These are phyloP conservation scores for Xylaria sp. DNA, from an alignment of 2,329 filamentous ascomycete species.

Conservation along the genomic window DNA sequence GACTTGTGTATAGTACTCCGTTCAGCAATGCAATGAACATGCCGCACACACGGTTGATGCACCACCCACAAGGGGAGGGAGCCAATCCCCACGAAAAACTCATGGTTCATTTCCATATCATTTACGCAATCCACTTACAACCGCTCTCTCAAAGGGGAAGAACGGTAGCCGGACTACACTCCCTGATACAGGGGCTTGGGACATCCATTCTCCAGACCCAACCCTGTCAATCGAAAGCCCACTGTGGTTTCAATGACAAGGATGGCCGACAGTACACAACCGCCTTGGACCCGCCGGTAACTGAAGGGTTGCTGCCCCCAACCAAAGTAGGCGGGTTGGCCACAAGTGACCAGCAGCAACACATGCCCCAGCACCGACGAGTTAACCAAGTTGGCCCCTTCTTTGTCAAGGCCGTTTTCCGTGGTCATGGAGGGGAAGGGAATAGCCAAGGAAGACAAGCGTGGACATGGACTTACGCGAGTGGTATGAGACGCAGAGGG, in stretches of 20 bases:
- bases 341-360: slow-evolving; percentile 4
- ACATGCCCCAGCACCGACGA: slow-evolving; percentile 8
- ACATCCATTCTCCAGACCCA: slow-evolving; percentile 3
- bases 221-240: slow-evolving; percentile 5
- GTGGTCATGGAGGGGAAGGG: not conserved
- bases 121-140: slow-evolving; percentile 4
- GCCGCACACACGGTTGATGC: not conserved
- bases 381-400: not conserved
- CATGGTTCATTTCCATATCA: not conserved
- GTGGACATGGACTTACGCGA: slow-evolving; percentile 6
- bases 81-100: not conserved
- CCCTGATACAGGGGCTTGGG: slow-evolving; percentile 1
- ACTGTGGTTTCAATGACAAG: slow-evolving; percentile 9
- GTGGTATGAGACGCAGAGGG: not conserved
- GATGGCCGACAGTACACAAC: slow-evolving; percentile 4
- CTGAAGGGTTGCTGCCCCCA: slow-evolving; percentile 11
- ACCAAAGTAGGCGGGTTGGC: slow-evolving; percentile 13
- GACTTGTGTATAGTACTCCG: slow-evolving; percentile 6
- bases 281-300: not conserved
- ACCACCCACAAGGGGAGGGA: too few relatives aligned
- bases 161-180: slow-evolving; percentile 1
- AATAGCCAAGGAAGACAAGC: slow-evolving; percentile 4
- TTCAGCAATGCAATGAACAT: slow-evolving; percentile 8
- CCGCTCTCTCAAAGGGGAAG: slow-evolving; percentile 2
- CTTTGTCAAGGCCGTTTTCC: slow-evolving; percentile 6